Evolutionary conservation across 2,329 filamentous ascomycete species (phyloP).

Genomic region (Penicillium griseofulvum): DNA sequence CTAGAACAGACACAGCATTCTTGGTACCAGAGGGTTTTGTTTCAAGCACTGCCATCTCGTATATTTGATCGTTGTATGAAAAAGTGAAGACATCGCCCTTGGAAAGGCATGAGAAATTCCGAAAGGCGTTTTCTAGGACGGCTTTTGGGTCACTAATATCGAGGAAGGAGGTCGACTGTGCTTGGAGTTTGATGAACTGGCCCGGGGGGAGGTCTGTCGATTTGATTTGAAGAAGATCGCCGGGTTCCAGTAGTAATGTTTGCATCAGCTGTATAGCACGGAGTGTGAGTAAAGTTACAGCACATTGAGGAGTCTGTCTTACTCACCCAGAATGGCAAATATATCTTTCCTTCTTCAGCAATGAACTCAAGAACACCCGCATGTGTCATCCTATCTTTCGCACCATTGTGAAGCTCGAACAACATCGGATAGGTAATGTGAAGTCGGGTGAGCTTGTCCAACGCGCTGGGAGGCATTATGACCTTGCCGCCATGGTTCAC

Average conservation of each 20-base stretch:
- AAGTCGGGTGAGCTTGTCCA: slow-evolving; percentile 92
- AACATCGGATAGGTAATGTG: slow-evolving; percentile 97
- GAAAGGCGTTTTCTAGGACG: slow-evolving; percentile 92
- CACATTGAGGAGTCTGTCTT: slow-evolving; percentile 1
- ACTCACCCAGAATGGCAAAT: slow-evolving; percentile 87
- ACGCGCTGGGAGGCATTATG: slow-evolving; percentile 89
- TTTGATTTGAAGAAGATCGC: slow-evolving; percentile 91
- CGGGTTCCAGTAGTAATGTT: slow-evolving; percentile 81
- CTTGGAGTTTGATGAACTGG: slow-evolving; percentile 92
- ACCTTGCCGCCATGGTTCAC: slow-evolving; percentile 98
- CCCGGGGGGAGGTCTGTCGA: slow-evolving; percentile 90
- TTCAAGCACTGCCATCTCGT: slow-evolving; percentile 89
- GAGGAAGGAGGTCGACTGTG: slow-evolving; percentile 88
- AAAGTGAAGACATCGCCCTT: slow-evolving; percentile 96
- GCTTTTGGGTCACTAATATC: slow-evolving; percentile 97
- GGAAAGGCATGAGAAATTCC: slow-evolving; percentile 90
- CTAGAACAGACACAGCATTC: slow-evolving; percentile 85
- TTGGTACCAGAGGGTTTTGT: slow-evolving; percentile 81
- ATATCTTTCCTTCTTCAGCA: slow-evolving; percentile 93
- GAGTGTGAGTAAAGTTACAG: slow-evolving; percentile 2
- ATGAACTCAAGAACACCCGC: slow-evolving; percentile 96
- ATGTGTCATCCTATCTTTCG: slow-evolving; percentile 76
- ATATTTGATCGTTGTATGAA: slow-evolving; percentile 90
- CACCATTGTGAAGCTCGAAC: slow-evolving; percentile 91
- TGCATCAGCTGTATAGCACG: slow-evolving; percentile 73